Base-by-base conservation (phyloP, 2,329 filamentous ascomycete species). In the Aspergillus tamarii region DNA sequence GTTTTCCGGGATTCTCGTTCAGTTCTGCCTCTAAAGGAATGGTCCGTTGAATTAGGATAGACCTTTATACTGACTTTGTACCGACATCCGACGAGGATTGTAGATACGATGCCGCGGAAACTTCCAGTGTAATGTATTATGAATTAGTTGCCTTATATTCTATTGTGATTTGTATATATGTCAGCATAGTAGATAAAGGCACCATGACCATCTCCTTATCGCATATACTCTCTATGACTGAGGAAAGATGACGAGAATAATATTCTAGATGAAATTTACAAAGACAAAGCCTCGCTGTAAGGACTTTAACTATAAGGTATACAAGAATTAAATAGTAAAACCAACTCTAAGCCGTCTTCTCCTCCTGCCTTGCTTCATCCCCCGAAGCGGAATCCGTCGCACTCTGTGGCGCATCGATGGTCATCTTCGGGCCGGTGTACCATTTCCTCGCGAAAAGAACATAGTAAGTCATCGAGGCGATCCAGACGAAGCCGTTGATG, bases 401-500 rank as follows among this genome's bases (percentile, higher is more conserved):
- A 26, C 32, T 55, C 16, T 48, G 26, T 7, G 58, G 30, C 39
- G 30, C 58, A 9, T 81, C 80, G 36, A 88, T 76, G 1, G 87
- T 89, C 62, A 84, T 83, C 74, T 84, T 85, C 0, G 87, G 87
- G 0, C 87, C 87, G 0, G 79, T 85, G 67, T 88, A 88, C 86
- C 87, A 88, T 67, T 86, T 88, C 57, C 82, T 78, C 3, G 86
- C 87, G 70, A 84, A 83, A 14, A 87, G 68, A 67, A 81, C 82
- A 69, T 88, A 89, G 73, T 89, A 89, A 1, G 78, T 57, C 67
- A 87, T 72, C 0, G 83, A 81, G 1, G 85, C 85, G 16, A 83
- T 76, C 87, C 87, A 89, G 1, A 89, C 83, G 4, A 83, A 82
- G 39, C 80, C 80, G 66, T 88, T 88, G 64, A 89, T 85, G 1